phyloP scores from a whole-genome alignment of 1,139 yeast genomes.

The Magnusiomyces tetraspermus region DNA sequence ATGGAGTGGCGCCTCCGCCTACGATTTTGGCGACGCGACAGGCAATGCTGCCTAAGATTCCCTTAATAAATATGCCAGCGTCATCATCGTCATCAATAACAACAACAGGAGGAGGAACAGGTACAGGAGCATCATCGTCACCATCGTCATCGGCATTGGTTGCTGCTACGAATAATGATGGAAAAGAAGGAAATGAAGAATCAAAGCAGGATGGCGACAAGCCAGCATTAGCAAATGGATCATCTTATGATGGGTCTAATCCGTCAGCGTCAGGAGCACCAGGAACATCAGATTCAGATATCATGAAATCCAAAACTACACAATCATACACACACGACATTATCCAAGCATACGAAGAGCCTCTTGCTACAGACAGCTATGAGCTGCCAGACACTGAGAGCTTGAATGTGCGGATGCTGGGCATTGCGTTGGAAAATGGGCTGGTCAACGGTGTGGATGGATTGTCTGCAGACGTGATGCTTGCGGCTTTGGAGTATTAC shows the following conservation, averaged over 20 bases:
- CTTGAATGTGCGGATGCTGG: slow-evolving; percentile 60
- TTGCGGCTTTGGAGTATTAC: slow-evolving; percentile 72
- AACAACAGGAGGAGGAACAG: too few species aligned
- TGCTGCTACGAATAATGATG: not conserved
- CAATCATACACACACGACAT: slow-evolving; percentile 92
- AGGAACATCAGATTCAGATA: not conserved
- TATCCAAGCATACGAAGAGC: slow-evolving; percentile 78
- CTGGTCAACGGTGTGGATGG: slow-evolving; percentile 70
- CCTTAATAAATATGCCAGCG: slow-evolving; percentile 41
- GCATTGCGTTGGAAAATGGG: slow-evolving; percentile 87
- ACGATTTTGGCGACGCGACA: slow-evolving; percentile 76
- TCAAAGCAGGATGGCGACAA: not conserved
- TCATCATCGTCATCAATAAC: not conserved
- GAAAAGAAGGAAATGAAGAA: not conserved
- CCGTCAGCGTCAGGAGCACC: not conserved
- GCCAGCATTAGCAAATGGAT: not conserved
- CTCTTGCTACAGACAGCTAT: slow-evolving; percentile 65
- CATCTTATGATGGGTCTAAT: not conserved
- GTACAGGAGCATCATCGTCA: too few species aligned
- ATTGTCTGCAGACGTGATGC: slow-evolving; percentile 65
- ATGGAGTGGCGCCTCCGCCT: too few species aligned
- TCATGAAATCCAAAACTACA: slow-evolving; percentile 37
- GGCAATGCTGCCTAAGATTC: slow-evolving; percentile 77
- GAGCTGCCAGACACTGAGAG: slow-evolving; percentile 77
- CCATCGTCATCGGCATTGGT: too few species aligned